Conservation (phyloP, 257 asterid species). For the Mitragyna speciosa region DNA sequence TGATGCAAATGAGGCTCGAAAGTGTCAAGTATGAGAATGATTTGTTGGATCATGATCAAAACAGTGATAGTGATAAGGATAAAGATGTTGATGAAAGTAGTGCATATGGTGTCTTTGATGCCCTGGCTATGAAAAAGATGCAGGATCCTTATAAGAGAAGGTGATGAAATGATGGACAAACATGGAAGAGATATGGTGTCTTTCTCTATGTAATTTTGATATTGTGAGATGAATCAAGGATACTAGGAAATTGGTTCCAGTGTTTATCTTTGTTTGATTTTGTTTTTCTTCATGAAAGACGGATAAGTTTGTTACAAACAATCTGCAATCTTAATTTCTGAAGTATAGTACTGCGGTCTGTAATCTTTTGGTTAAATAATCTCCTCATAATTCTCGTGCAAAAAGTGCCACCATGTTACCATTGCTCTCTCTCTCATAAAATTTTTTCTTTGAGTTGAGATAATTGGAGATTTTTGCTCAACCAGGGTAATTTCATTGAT, state of each 20-base stretch:
- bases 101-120: conserved; percentile 76
- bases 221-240: background rate
- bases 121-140: conserved; percentile 58
- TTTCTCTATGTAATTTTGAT: background rate
- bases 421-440: too few relatives aligned
- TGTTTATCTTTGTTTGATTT: background rate
- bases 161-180: conserved; percentile 32
- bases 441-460: too few relatives aligned
- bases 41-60: conserved; percentile 63
- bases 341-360: background rate
- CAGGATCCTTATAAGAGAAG: conserved; percentile 46
- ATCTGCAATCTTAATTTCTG: background rate
- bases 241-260: background rate
- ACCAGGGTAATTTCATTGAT: too few relatives aligned
- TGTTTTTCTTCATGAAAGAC: background rate
- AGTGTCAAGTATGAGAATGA: conserved; percentile 70
- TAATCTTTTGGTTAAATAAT: background rate
- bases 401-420: background rate
- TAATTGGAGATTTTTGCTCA: too few relatives aligned
- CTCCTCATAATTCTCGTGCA: background rate
- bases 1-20: conserved; percentile 35
- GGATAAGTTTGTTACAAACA: background rate
- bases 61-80: conserved; percentile 43
- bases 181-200: background rate
- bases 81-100: conserved; percentile 57